Conservation (phyloP, 139 green algal genomes). For the Tetraselmis striata region DNA sequence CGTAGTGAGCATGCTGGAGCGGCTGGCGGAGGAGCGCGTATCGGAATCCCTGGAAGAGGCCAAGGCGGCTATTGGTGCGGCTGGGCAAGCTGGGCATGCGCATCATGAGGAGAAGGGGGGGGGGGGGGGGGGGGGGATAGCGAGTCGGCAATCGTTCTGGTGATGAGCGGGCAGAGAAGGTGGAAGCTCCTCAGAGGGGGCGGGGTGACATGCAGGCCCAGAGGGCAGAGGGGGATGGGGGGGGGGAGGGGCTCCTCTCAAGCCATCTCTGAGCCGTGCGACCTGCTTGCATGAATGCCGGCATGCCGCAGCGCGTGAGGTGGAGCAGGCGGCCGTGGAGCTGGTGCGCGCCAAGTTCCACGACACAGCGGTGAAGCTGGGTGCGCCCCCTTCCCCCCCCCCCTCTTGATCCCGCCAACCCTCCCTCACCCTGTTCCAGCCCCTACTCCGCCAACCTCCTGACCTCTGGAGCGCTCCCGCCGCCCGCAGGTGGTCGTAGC, state of each 20-base stretch:
- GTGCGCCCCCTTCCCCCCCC: neutral
- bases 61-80: neutral
- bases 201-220: no score
- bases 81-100: neutral
- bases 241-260: no score
- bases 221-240: no score
- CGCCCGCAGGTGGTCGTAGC: neutral
- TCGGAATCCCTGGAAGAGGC: neutral
- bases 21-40: neutral
- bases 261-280: no score
- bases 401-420: no score
- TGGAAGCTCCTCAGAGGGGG: no score
- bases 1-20: neutral
- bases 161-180: no score
- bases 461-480: neutral
- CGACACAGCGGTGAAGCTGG: neutral
- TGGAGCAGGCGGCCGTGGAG: neutral
- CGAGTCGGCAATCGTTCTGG: no score
- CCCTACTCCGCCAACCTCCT: neutral
- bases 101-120: no score
- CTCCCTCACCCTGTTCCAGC: no score
- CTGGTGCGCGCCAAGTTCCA: neutral
- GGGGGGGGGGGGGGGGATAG: no score
- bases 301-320: neutral
- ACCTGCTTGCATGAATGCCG: no score